Evolutionary conservation across 805 yeast species (phyloP).

Genomic region (Zygosaccharomyces lentus): DNA sequence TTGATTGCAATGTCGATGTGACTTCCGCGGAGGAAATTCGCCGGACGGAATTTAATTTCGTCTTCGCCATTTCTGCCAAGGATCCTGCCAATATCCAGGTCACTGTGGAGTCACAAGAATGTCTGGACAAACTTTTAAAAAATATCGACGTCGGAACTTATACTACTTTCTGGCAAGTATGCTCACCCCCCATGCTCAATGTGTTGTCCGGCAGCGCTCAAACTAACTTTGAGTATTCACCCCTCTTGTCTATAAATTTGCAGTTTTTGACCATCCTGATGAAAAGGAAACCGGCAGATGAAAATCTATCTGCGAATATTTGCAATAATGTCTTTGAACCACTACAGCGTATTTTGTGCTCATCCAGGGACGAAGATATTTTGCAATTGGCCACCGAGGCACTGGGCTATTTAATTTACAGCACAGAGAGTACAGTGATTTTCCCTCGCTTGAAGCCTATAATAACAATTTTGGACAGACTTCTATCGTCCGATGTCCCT

Average conservation of each 20-base stretch:
- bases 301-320: conserved; percentile 26
- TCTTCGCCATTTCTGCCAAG: conserved; percentile 61
- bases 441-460: conserved; percentile 24
- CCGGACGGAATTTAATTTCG: conserved; percentile 44
- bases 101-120: conserved; percentile 61
- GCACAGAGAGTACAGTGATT: conserved; percentile 30
- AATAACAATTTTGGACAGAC: conserved; percentile 54
- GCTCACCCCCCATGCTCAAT: conserved; percentile 48
- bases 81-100: conserved; percentile 74
- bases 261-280: conserved; percentile 30
- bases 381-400: conserved; percentile 75
- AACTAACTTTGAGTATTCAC: conserved; percentile 45
- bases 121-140: conserved; percentile 56
- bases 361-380: conserved; percentile 68
- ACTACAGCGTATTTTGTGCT: conserved; percentile 26
- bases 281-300: conserved; percentile 30
- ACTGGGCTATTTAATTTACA: conserved; percentile 53
- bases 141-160: conserved; percentile 45
- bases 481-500: conserved; percentile 64
- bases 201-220: conserved; percentile 29
- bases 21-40: conserved; percentile 25
- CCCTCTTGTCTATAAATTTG: conserved; percentile 43
- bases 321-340: conserved; percentile 27
- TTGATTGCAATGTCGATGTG: conserved; percentile 46
- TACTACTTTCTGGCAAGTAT: conserved; percentile 43